Conservation (phyloP, 2,329 filamentous ascomycete species). For the Fusarium tjaetaba region DNA sequence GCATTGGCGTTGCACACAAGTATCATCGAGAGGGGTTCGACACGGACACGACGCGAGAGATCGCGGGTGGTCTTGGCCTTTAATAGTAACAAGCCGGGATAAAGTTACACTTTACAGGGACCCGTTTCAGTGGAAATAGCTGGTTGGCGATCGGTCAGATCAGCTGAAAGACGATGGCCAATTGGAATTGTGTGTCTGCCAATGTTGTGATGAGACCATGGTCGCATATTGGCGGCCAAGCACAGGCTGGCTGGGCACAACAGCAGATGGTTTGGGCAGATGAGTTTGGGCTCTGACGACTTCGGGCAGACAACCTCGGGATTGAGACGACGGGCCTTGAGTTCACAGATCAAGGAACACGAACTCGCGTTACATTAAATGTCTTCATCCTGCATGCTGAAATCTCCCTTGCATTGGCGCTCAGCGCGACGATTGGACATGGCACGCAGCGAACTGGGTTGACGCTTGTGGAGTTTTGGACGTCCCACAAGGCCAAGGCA, state of each 20-base stretch:
- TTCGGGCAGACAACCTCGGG: not conserved
- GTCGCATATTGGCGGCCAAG: slow-evolving; percentile 35
- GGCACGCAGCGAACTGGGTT: slow-evolving; percentile 7
- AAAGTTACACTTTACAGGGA: slow-evolving; percentile 10
- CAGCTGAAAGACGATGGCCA: slow-evolving; percentile 18
- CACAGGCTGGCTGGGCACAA: not conserved
- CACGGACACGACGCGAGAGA: slow-evolving; percentile 39
- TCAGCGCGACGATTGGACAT: slow-evolving; percentile 40
- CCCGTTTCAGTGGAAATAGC: slow-evolving; percentile 5
- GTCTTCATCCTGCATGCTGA: not conserved
- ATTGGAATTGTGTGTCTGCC: not conserved
- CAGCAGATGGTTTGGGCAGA: not conserved
- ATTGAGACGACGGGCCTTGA: not conserved
- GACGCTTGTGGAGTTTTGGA: slow-evolving; percentile 25
- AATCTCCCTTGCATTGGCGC: slow-evolving; percentile 38
- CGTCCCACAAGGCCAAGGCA: slow-evolving; percentile 32
- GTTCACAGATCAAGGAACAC: not conserved
- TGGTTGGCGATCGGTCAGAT: slow-evolving; percentile 26
- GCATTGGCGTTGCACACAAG: slow-evolving; percentile 22
- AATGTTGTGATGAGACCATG: slow-evolving; percentile 28
- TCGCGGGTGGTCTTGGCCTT: slow-evolving; percentile 41
- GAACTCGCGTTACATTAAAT: not conserved
- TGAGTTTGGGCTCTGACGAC: not conserved
- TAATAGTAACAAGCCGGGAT: slow-evolving; percentile 30
- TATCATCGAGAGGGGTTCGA: slow-evolving; percentile 25